These are phyloP conservation scores for Megacollybia platyphylla DNA, from an alignment of 1,284 basidiomycete genomes.

Conservation along the genomic window DNA sequence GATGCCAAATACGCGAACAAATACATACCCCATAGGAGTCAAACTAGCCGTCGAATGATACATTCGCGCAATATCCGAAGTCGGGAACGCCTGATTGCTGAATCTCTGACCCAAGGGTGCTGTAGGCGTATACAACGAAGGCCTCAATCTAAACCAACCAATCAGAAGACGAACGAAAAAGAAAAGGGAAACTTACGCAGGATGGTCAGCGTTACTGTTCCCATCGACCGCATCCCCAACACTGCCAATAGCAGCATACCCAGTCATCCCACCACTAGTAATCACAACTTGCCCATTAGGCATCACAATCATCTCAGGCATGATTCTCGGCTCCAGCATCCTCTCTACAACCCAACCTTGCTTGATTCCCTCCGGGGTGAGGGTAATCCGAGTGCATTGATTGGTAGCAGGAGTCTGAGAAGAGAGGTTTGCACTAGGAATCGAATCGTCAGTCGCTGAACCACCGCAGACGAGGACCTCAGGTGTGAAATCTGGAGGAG, in stretches of 20 bases:
- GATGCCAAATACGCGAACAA: constrained; percentile 9
- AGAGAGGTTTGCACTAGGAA: constrained; percentile 17
- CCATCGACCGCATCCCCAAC: constrained; percentile 20
- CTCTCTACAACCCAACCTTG: constrained; percentile 23
- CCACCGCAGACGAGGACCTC: constrained; percentile 41
- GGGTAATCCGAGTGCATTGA: constrained; percentile 27
- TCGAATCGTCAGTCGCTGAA: constrained; percentile 15
- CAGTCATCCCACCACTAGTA: constrained; percentile 29
- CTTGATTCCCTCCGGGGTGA: constrained; percentile 22
- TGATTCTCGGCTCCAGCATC: constrained; percentile 24
- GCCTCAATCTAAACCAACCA: constrained; percentile 12
- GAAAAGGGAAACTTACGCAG: constrained; percentile 10
- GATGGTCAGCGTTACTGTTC: constrained; percentile 33
- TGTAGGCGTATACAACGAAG: constrained; percentile 31
- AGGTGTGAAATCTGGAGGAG: constrained; percentile 27
- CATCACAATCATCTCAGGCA: constrained; percentile 36
- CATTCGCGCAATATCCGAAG: constrained; percentile 20
- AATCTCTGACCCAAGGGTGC: constrained; percentile 27
- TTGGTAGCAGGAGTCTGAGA: constrained; percentile 26
- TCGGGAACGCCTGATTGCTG: constrained; percentile 22
- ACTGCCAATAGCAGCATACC: constrained; percentile 34
- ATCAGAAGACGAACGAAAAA: not conserved
- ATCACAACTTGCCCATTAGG: constrained; percentile 41
- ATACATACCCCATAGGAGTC: constrained; percentile 13
- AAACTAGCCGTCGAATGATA: constrained; percentile 23